Percentiles rank a stretch among this genome's conserved stretches.
Conservation (phyloP, 345 rosid species). For the Gossypium bickii region DNA sequence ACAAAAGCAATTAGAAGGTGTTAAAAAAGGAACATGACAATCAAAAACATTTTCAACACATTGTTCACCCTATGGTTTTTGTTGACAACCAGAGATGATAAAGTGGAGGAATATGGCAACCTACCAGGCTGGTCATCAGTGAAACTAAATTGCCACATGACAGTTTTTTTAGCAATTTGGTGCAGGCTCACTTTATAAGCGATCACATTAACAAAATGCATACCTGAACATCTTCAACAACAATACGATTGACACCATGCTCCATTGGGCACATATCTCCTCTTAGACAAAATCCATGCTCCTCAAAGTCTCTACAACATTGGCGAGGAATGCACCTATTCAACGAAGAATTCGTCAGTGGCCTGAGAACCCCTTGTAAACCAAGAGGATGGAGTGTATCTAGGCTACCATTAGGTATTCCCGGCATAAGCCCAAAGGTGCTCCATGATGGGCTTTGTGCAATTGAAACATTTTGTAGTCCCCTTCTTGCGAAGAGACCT, state of each 20-base stretch:
- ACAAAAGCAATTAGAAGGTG: conserved; percentile 1
- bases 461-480: conserved; percentile 54
- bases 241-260: conserved; percentile 97
- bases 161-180: not conserved
- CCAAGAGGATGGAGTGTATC: conserved; percentile 67
- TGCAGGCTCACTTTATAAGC: not conserved
- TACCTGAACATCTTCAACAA: conserved; percentile 97
- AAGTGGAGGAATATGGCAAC: not conserved
- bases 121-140: not conserved
- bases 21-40: conserved; percentile 1
- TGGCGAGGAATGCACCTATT: conserved; percentile 70
- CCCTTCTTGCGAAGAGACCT: conserved; percentile 63
- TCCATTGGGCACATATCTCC: conserved; percentile 99
- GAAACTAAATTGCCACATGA: not conserved
- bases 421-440: conserved; percentile 73
- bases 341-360: conserved; percentile 50
- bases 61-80: not conserved
- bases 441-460: conserved; percentile 64
- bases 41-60: not conserved
- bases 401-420: conserved; percentile 65
- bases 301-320: conserved; percentile 94
- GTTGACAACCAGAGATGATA: not conserved
- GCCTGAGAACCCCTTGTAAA: conserved; percentile 66
- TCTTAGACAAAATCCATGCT: conserved; percentile 93
- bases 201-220: not conserved